Conservation (phyloP, 2,329 filamentous ascomycete genomes). For the Ophiocordyceps sinensis region DNA sequence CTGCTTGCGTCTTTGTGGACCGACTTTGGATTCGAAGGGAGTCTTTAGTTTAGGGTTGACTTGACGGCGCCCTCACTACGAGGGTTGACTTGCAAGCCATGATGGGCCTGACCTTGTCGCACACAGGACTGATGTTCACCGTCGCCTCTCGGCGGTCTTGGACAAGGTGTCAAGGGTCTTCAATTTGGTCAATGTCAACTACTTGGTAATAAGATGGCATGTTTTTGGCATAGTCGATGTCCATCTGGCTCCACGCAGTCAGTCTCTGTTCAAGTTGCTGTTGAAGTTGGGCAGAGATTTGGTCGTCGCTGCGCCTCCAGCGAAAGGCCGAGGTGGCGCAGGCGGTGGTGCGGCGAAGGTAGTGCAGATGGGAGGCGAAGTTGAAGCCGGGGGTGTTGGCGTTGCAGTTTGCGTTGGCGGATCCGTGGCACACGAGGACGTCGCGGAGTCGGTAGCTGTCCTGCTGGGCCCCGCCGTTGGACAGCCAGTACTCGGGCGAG, state of each 20-base stretch:
- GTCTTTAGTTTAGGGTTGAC: too few relatives aligned
- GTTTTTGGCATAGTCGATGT: conserved; percentile 15
- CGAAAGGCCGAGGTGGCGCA: conserved; percentile 18
- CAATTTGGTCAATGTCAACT: neutral
- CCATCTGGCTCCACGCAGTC: conserved; percentile 19
- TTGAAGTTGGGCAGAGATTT: conserved; percentile 16
- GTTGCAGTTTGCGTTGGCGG: conserved; percentile 33
- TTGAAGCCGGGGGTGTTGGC: conserved; percentile 31
- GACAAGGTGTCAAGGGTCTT: neutral
- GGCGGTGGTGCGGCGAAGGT: conserved; percentile 28
- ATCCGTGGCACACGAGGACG: conserved; percentile 33
- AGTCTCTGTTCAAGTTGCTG: conserved; percentile 23
- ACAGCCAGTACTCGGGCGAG: conserved; percentile 56
- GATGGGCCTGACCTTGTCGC: too few relatives aligned
- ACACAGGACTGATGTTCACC: too few relatives aligned
- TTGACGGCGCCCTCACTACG: too few relatives aligned
- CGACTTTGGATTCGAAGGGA: too few relatives aligned
- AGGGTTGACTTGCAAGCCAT: too few relatives aligned
- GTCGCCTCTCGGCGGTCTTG: too few relatives aligned
- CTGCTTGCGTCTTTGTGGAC: too few relatives aligned
- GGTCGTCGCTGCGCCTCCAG: conserved; percentile 12
- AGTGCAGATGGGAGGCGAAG: conserved; percentile 29
- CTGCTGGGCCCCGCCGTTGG: conserved; percentile 17
- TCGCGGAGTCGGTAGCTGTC: conserved; percentile 22
- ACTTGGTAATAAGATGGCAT: conserved; percentile 1